Percentiles rank a stretch among this genome's conserved stretches.
phyloP scores from a whole-genome alignment of 345 rosid genomes.

The Zanthoxylum bungeanum region DNA sequence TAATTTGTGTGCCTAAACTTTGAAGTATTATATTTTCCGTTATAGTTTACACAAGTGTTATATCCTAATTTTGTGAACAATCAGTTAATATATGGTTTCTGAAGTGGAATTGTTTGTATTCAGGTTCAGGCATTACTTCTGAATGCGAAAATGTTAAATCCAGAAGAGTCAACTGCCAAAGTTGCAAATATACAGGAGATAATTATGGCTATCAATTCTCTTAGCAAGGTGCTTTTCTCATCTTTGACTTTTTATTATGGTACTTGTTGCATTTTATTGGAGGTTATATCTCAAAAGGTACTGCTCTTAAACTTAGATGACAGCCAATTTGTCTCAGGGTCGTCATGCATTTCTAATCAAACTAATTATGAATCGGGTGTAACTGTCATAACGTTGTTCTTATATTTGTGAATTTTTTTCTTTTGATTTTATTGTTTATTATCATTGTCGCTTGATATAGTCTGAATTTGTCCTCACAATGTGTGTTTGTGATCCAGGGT shows the following conservation, averaged over 20 bases:
- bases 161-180: slow-evolving; percentile 54
- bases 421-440: neutral
- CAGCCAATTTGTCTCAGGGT: neutral
- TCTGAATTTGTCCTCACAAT: slow-evolving; percentile 5
- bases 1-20: neutral
- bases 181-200: slow-evolving; percentile 63
- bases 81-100: slow-evolving; percentile 11
- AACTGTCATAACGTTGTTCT: neutral
- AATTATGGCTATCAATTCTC: slow-evolving; percentile 85
- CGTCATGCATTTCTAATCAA: neutral
- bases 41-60: neutral
- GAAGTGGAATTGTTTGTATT: slow-evolving; percentile 21
- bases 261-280: neutral
- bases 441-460: slow-evolving; percentile 10
- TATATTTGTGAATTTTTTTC: neutral
- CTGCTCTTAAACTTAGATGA: slow-evolving; percentile 8
- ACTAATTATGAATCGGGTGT: neutral
- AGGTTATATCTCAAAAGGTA: neutral
- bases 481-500: slow-evolving; percentile 54
- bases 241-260: slow-evolving; percentile 13
- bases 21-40: neutral
- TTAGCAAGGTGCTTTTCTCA: slow-evolving; percentile 75
- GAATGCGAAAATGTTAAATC: slow-evolving; percentile 44
- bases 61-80: neutral
- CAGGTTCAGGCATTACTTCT: slow-evolving; percentile 67